Percentiles rank a stretch among this genome's conserved stretches.
Evolutionary conservation across 371 early-diverging fungal species (phyloP).

Genomic region (Thermomucor indicae-seudaticae): DNA sequence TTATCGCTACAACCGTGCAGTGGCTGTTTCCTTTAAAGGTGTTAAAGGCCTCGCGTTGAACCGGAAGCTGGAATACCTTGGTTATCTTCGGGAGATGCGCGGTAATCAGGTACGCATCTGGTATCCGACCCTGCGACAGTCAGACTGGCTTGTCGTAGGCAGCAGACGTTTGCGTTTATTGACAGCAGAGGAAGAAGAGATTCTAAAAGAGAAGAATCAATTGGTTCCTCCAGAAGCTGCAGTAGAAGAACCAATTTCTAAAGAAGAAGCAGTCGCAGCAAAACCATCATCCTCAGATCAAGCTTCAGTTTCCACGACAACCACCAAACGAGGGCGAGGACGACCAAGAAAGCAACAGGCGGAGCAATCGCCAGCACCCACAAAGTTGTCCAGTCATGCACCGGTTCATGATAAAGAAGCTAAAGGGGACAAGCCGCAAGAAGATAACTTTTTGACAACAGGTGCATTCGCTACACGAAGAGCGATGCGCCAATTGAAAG

Average conservation of each 20-base stretch:
- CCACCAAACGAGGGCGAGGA: slow-evolving; percentile 1
- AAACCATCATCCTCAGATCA: neutral
- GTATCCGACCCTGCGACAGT: slow-evolving; percentile 27
- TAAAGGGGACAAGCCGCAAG: neutral
- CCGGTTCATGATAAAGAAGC: neutral
- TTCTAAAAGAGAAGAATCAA: neutral
- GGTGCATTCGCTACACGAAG: slow-evolving; percentile 46
- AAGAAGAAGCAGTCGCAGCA: neutral
- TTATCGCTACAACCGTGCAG: slow-evolving; percentile 44
- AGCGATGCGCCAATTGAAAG: slow-evolving; percentile 37
- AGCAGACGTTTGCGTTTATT: slow-evolving; percentile 35
- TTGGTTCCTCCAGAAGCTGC: neutral
- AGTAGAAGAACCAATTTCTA: neutral
- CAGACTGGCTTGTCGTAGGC: slow-evolving; percentile 34
- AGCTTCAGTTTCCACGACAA: neutral
- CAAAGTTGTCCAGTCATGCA: neutral
- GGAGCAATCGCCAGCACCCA: neutral
- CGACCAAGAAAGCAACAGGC: neutral
- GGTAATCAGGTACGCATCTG: slow-evolving; percentile 29
- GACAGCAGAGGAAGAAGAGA: slow-evolving; percentile 21
- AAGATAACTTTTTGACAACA: slow-evolving; percentile 23
- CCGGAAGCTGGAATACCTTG: slow-evolving; percentile 20
- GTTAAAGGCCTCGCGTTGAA: slow-evolving; percentile 3
- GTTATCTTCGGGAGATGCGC: slow-evolving; percentile 31
- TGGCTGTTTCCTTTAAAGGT: slow-evolving; percentile 28